Base-by-base conservation (phyloP, 805 yeast genomes). In the Starmerella ratchasimensis region DNA sequence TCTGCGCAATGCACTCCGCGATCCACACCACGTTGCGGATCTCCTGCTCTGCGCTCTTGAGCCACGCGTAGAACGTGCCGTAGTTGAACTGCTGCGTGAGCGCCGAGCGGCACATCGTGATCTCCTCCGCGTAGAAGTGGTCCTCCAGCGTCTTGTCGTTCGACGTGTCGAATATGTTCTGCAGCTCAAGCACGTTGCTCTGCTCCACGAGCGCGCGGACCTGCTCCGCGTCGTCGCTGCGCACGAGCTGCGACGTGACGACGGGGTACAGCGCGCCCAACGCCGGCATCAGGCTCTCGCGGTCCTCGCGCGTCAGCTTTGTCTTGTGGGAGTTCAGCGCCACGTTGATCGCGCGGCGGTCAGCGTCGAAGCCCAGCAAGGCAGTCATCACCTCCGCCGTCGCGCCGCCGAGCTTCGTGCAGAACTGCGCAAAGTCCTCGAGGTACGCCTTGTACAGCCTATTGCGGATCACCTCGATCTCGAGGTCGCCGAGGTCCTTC, bases 1-100 rank as follows among this genome's bases (percentile, higher is more conserved):
- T 86, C 61, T 93, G 98, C 23, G 97, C 95, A 64, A 90, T 90
- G 67, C 99, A 90, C 64, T 90, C 99, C 34, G 97, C 94, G 40
- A 90, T 88, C 99, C 99, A 90, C n/a, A 97, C 83, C 48, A 90
- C 79, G 59, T 90, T 90, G 61, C 98, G 73, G 42, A 93, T 74
- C 61, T 90, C 99, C 62, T 93, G 98, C 61, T 90, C 98, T 55
- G 80, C 80, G 14, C 94, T 78, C 61, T 83, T 80, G 56, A 93
- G 71, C 93, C 95, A 90, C 5, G 95, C 94, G 90, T 95, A 90
- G 39, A 90, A 68, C 2, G 94, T 79, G 27, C 84, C 71, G 51
- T 80, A 71, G 14, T 95, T 75, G 60, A 90, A 90, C 60, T 88
- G 97, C 62, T 90, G 98, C 24, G 98, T 86, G 60, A 90, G 84